These are phyloP conservation scores for Samsoniella hepiali DNA, from an alignment of 2,329 filamentous ascomycete genomes.

Conservation along the genomic window DNA sequence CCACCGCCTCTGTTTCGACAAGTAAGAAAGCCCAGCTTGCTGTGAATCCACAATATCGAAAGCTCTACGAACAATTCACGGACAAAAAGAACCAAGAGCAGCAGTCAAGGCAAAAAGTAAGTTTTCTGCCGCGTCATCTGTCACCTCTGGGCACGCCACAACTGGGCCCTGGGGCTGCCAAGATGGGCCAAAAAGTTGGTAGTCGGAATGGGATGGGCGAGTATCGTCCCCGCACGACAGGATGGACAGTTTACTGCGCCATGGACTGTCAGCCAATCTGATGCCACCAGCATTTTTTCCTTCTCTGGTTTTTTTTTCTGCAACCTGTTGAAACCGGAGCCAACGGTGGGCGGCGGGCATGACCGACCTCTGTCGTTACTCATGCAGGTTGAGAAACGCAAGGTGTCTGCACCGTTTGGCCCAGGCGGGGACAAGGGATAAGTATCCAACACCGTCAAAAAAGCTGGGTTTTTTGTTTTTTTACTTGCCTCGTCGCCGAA, in stretches of 20 bases:
- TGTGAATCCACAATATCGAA: too few species aligned
- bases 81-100: not conserved
- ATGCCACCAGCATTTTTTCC: not conserved
- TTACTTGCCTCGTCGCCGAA: not conserved
- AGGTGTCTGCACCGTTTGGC: not conserved
- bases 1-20: too few species aligned
- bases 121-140: conserved; percentile 9
- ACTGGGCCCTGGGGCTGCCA: not conserved
- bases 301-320: too few species aligned
- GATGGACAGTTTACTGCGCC: not conserved
- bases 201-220: not conserved
- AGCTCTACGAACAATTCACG: too few species aligned
- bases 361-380: not conserved
- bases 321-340: not conserved
- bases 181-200: conserved; percentile 2
- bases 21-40: too few species aligned
- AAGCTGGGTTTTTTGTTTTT: not conserved
- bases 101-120: too few species aligned
- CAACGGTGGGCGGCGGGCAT: not conserved
- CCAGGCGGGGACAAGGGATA: not conserved
- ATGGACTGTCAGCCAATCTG: not conserved
- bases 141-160: conserved; percentile 10
- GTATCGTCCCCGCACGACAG: not conserved
- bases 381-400: not conserved
- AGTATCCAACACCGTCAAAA: not conserved